Evolutionary conservation across 352 stramenopile genomes (phyloP).

Genomic region (Phytophthora lateralis): DNA sequence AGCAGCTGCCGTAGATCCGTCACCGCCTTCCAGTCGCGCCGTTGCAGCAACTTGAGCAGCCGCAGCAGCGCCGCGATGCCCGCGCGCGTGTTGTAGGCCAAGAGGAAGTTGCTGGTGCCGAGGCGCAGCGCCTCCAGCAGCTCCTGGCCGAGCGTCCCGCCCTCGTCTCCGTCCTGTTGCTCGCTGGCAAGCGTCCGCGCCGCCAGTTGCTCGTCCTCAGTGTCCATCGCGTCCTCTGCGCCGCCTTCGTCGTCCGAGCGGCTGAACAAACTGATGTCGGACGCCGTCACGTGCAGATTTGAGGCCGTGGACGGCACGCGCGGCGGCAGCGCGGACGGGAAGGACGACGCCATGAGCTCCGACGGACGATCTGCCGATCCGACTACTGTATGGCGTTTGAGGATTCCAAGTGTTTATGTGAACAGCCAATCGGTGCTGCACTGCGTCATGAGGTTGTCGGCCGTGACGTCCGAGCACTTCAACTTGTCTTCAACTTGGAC

Average conservation of each 20-base stretch:
- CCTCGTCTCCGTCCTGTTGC: constrained; percentile 27
- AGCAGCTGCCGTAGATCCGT: constrained; percentile 67
- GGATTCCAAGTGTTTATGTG: constrained; percentile 28
- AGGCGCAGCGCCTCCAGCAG: constrained; percentile 75
- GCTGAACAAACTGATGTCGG: constrained; percentile 50
- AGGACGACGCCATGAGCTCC: constrained; percentile 19
- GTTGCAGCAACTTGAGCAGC: constrained; percentile 69
- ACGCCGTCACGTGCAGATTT: constrained; percentile 43
- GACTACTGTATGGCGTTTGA: constrained; percentile 12
- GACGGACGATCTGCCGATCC: constrained; percentile 10
- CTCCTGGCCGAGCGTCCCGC: constrained; percentile 50
- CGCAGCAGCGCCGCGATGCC: constrained; percentile 77
- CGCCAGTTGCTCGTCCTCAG: constrained; percentile 26
- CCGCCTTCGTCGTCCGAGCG: constrained; percentile 36
- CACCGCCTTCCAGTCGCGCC: constrained; percentile 54
- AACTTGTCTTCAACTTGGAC: constrained; percentile 10
- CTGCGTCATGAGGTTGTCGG: no score
- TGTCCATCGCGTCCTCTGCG: constrained; percentile 12
- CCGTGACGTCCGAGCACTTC: constrained; percentile 8
- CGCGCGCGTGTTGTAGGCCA: constrained; percentile 88
- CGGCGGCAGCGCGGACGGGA: constrained; percentile 21
- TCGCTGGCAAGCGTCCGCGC: constrained; percentile 33
- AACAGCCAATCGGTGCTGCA: constrained; percentile 8
- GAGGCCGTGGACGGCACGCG: constrained; percentile 32
- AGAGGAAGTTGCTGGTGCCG: constrained; percentile 83